Percentiles rank a stretch among this genome's conserved stretches.
phyloP scores from a whole-genome alignment of 2,329 filamentous ascomycete genomes.

The Magnaporthiopsis rhizophila region DNA sequence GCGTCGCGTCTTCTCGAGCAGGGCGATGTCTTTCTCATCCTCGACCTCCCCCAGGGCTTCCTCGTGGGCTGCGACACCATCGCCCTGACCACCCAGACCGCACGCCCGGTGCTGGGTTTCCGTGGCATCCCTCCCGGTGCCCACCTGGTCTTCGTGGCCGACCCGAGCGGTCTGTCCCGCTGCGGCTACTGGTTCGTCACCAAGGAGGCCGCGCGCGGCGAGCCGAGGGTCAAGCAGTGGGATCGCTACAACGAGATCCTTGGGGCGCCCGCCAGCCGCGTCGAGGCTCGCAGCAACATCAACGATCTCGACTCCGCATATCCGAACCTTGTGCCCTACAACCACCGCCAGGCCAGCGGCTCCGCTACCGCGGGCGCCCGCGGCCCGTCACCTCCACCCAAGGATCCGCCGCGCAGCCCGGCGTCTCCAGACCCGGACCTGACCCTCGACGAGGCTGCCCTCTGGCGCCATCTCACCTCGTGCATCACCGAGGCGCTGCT shows the following conservation, averaged over 20 bases:
- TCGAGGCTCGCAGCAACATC: constrained; percentile 37
- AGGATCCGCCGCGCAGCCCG: constrained; percentile 5
- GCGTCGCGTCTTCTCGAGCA: constrained; percentile 21
- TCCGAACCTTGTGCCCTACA: constrained; percentile 36
- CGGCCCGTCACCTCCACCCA: constrained; percentile 1
- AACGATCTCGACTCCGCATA: constrained; percentile 31
- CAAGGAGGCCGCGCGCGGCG: constrained; percentile 17
- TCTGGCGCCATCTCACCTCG: constrained; percentile 46
- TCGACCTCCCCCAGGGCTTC: constrained; percentile 42
- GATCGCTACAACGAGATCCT: constrained; percentile 48
- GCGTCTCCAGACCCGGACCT: constrained; percentile 18
- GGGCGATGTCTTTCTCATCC: constrained; percentile 44
- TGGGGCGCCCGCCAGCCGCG: constrained; percentile 33
- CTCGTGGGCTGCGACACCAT: constrained; percentile 46
- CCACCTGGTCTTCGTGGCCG: constrained; percentile 53
- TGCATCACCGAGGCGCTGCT: constrained; percentile 38
- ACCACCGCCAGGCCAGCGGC: constrained; percentile 20
- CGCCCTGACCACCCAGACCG: constrained; percentile 33
- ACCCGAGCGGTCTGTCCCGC: constrained; percentile 39
- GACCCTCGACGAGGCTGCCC: constrained; percentile 20
- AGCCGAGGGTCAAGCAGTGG: constrained; percentile 44
- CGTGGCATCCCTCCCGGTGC: constrained; percentile 45
- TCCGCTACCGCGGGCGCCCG: constrained; percentile 3
- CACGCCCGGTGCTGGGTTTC: constrained; percentile 40
- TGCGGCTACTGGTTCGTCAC: constrained; percentile 51